These are phyloP conservation scores for Musa schizocarpa DNA, from an alignment of 176 grass and related monocot species.

Conservation along the genomic window DNA sequence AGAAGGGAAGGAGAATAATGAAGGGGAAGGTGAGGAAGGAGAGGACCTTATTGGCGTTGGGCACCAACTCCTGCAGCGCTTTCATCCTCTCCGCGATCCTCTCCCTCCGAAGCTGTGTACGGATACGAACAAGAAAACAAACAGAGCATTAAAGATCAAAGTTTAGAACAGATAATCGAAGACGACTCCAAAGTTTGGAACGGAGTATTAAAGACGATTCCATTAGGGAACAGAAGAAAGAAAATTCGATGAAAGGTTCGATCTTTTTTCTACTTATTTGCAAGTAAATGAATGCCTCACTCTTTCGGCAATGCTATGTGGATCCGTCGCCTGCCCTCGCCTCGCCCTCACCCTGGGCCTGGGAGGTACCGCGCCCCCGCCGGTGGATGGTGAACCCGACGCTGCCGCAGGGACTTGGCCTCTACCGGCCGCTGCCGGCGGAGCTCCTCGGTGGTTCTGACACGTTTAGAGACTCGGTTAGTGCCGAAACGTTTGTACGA, in stretches of 20 bases:
- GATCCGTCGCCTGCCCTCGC: conserved; percentile 25
- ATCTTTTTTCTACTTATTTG: neutral
- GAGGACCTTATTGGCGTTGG: conserved; percentile 78
- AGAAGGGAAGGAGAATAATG: conserved; percentile 9
- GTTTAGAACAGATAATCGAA: neutral
- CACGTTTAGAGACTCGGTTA: neutral
- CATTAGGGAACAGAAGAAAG: neutral
- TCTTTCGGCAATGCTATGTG: conserved; percentile 50
- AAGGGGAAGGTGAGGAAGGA: conserved; percentile 13
- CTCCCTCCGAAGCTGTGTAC: conserved; percentile 76
- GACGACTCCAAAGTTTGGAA: conserved; percentile 3
- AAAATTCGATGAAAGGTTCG: neutral
- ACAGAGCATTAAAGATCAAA: neutral
- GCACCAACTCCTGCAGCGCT: conserved; percentile 86
- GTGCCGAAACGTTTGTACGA: no score
- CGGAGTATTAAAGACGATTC: neutral
- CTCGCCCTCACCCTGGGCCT: conserved; percentile 22
- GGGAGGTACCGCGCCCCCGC: neutral
- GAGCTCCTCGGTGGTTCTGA: conserved; percentile 45
- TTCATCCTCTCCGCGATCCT: conserved; percentile 99
- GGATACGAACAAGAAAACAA: conserved; percentile 9
- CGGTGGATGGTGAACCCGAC: conserved; percentile 22
- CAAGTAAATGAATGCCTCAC: conserved; percentile 25
- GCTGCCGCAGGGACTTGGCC: neutral
- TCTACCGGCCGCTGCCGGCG: conserved; percentile 18